These are phyloP conservation scores for Mycena venus DNA, from an alignment of 768 basidiomycete species.

Conservation along the genomic window DNA sequence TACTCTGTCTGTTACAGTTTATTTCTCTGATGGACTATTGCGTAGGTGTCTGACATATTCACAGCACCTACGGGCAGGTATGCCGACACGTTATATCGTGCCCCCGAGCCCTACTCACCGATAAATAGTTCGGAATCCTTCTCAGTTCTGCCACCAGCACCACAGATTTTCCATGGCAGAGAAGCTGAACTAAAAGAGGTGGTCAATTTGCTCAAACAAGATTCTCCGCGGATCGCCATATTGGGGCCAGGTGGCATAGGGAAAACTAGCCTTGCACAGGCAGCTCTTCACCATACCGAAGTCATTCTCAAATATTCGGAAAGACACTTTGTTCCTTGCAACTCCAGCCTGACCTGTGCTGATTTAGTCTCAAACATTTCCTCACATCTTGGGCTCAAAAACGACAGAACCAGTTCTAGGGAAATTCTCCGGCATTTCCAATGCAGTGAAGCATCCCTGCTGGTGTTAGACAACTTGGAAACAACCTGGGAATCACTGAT, in stretches of 20 bases:
- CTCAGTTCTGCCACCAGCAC: not conserved
- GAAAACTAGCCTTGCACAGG: too few species aligned
- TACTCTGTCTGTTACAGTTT: not conserved
- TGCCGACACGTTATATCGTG: not conserved
- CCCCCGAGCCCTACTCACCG: too few species aligned
- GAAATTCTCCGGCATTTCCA: conserved; percentile 3
- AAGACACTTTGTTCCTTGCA: conserved; percentile 13
- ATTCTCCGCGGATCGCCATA: not conserved
- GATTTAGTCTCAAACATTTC: conserved; percentile 9
- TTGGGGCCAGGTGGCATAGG: not conserved
- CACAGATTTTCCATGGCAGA: not conserved
- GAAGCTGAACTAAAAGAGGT: not conserved
- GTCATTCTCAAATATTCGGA: conserved; percentile 1
- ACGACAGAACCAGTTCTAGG: not conserved
- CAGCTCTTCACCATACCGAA: not conserved
- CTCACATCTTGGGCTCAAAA: conserved; percentile 7
- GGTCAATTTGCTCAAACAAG: not conserved
- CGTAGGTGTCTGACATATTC: not conserved
- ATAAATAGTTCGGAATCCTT: not conserved
- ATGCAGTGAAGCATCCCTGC: not conserved
- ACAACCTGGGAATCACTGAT: conserved; percentile 4
- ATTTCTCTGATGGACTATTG: not conserved
- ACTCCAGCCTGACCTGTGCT: not conserved
- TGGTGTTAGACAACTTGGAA: conserved; percentile 21
- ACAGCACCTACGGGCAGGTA: not conserved